Evolutionary conservation across 805 yeast species (phyloP), one percentile per base, ranked within the genome.

Genomic region (Ogataea siamensis): DNA sequence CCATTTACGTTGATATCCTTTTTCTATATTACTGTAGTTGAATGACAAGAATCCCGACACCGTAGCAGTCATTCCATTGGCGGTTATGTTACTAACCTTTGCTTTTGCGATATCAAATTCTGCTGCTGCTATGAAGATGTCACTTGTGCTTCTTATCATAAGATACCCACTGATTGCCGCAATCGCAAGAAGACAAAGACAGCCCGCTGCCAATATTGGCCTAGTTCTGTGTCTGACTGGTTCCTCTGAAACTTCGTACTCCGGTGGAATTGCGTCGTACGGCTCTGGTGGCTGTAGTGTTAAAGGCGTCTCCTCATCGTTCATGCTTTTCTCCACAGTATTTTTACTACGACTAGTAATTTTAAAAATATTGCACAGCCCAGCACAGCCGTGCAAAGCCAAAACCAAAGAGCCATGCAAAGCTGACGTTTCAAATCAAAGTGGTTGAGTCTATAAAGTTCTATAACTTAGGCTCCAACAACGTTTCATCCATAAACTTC

Each of bases 401-500:
- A n/a, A n/a, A 5, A 28, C 7, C 21, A 16, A 7, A 12, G 5
- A 12, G 6, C 7, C n/a, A 13, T 13, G 5, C 20, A 34, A 6
- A 28, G 19, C 7, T 21, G 25, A 22, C 10, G 12, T 22, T 4
- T 5, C n/a, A 5, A 11, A 23, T 15, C 22, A 24, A n/a, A n/a
- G n/a, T n/a, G n/a, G n/a, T n/a, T n/a, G n/a, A n/a, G n/a, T n/a
- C n/a, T 18, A 26, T 18, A 19, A 14, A 4, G 7, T 11, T 33
- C 42, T 51, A 55, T 36, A 54, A 25, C 36, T 55, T 55, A 7
- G 54, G 32, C 22, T 43, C 53, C 9, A 43, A 25, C 15, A 38
- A 21, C 9, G 45, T 50, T 2, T 47, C 45, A 33, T 62, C 63
- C 19, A 50, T 37, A 34, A 52, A 60, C 17, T 39, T 35, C 0